Conservation (phyloP, 2,329 filamentous ascomycete genomes). For the Penicillium sp. region DNA sequence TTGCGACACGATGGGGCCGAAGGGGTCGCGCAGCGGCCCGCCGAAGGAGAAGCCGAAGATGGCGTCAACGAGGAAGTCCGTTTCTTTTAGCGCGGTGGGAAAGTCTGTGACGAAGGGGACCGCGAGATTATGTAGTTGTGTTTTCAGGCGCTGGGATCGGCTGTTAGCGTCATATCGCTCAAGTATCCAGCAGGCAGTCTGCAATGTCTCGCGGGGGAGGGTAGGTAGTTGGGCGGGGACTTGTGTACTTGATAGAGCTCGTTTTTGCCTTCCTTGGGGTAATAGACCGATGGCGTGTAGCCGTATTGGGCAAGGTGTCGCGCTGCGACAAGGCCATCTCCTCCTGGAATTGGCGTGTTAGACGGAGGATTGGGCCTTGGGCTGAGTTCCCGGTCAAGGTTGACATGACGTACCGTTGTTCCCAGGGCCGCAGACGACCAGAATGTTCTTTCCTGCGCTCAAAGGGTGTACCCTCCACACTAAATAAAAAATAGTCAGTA, state of each 20-base stretch:
- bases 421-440: slow-evolving; percentile 86
- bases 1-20: slow-evolving; percentile 73
- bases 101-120: slow-evolving; percentile 86
- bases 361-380: not conserved
- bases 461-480: slow-evolving; percentile 82
- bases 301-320: slow-evolving; percentile 89
- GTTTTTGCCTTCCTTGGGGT: slow-evolving; percentile 86
- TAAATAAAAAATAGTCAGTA: slow-evolving; percentile 34
- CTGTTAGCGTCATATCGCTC: no score
- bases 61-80: slow-evolving; percentile 84
- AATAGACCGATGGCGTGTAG: slow-evolving; percentile 84
- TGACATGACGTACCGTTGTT: slow-evolving; percentile 53
- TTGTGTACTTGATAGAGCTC: slow-evolving; percentile 73
- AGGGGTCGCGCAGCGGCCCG: slow-evolving; percentile 89
- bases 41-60: slow-evolving; percentile 96
- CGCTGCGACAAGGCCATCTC: slow-evolving; percentile 91
- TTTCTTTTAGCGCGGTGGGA: slow-evolving; percentile 58
- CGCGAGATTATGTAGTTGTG: slow-evolving; percentile 77
- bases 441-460: slow-evolving; percentile 65
- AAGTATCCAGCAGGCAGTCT: no score
- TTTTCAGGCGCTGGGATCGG: slow-evolving; percentile 67
- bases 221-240: no score
- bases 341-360: slow-evolving; percentile 56
- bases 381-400: no score
- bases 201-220: no score